phyloP scores from a whole-genome alignment of 768 basidiomycete genomes.

The Pleurotus salmoneostramineus region DNA sequence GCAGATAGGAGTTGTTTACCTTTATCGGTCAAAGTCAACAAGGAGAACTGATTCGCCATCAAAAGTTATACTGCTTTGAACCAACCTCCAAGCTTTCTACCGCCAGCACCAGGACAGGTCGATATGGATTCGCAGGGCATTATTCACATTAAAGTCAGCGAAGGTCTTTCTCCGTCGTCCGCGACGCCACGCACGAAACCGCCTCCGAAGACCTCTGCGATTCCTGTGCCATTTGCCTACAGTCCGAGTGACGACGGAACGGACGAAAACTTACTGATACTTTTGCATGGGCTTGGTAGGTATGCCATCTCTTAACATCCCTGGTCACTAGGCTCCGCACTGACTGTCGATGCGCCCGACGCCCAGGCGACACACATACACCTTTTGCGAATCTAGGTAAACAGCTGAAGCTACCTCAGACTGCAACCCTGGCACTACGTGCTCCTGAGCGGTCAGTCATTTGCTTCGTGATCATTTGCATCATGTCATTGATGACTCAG shows the following conservation, averaged over 20 bases:
- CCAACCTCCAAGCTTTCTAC: too few relatives aligned
- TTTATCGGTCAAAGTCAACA: too few relatives aligned
- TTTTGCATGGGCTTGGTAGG: slow-evolving; percentile 84
- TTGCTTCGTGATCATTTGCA: not conserved
- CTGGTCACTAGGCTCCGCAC: not conserved
- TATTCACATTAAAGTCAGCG: slow-evolving; percentile 2
- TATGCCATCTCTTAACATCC: slow-evolving; percentile 3
- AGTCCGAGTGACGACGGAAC: slow-evolving; percentile 74
- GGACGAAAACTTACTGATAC: slow-evolving; percentile 80
- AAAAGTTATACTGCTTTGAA: too few relatives aligned
- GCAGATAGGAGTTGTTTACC: too few relatives aligned
- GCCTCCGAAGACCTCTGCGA: slow-evolving; percentile 36
- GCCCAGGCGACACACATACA: slow-evolving; percentile 70
- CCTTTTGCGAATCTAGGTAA: slow-evolving; percentile 76
- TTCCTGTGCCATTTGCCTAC: slow-evolving; percentile 64
- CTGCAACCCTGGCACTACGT: slow-evolving; percentile 76
- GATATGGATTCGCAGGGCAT: not conserved
- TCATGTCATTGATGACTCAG: slow-evolving; percentile 29
- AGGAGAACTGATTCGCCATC: too few relatives aligned
- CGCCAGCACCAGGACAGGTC: too few relatives aligned
- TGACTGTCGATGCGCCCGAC: not conserved
- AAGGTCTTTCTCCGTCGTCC: slow-evolving; percentile 1
- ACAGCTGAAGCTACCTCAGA: slow-evolving; percentile 83
- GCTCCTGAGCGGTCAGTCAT: slow-evolving; percentile 70
- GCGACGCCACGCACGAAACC: slow-evolving; percentile 15